phyloP scores from a whole-genome alignment of 1,139 yeast species.

The Yamadazyma atmosphaerica region DNA sequence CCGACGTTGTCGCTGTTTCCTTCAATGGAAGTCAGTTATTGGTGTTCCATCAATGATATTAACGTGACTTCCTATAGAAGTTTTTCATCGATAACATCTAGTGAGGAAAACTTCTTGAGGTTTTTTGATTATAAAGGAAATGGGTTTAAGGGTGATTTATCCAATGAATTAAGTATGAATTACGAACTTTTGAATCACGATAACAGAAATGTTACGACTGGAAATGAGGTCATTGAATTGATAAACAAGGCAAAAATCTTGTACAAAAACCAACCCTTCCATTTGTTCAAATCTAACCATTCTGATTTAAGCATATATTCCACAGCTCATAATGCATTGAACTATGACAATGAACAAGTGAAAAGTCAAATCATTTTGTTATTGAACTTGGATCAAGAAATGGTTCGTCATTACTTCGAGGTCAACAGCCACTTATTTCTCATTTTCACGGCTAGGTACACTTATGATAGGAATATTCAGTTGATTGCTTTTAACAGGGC shows the following conservation, averaged over 20 bases:
- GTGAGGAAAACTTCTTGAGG: constrained; percentile 25
- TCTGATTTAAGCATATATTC: constrained; percentile 56
- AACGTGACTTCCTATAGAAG: constrained; percentile 46
- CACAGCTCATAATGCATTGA: constrained; percentile 73
- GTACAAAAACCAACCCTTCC: constrained; percentile 82
- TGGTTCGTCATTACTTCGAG: constrained; percentile 25
- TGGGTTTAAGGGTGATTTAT: constrained; percentile 24
- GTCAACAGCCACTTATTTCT: constrained; percentile 25
- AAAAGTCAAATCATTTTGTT: constrained; percentile 66
- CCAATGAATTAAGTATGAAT: constrained; percentile 18
- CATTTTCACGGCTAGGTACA: constrained; percentile 29
- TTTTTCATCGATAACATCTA: constrained; percentile 15
- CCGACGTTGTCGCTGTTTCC: constrained; percentile 57
- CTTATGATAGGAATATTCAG: constrained; percentile 29
- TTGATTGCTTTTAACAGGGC: constrained; percentile 29
- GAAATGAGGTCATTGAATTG: constrained; percentile 56
- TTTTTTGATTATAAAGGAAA: constrained; percentile 25
- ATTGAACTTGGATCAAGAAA: constrained; percentile 47
- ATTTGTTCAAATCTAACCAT: constrained; percentile 55
- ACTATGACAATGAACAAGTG: constrained; percentile 58
- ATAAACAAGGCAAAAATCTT: constrained; percentile 77
- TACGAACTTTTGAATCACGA: constrained; percentile 23
- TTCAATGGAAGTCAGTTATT: constrained; percentile 61
- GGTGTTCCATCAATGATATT: constrained; percentile 65
- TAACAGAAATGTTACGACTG: constrained; percentile 12